Base-by-base conservation (phyloP, 306 rosid species). In the Fragaria vesca region DNA sequence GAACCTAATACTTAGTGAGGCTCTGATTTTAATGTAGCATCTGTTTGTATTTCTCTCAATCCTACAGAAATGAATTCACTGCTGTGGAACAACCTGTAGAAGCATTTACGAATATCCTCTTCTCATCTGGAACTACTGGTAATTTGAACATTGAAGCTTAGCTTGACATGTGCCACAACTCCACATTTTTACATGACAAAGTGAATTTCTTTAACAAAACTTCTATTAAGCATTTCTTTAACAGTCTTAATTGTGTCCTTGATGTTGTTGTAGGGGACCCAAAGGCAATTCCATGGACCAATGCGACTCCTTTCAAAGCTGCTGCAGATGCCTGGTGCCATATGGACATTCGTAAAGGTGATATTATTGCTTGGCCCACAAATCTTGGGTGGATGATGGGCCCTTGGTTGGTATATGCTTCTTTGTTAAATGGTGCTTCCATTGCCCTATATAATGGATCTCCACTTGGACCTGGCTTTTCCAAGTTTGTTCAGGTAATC, bases 321-420 rank as follows among this genome's bases (percentile, higher is more conserved):
- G 96, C 98, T 82, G 91, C 96, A 58, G 97, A 92, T 82, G 97
- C 97, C 78, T 95, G 97, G 98, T 92, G 95, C 85, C 93, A 95
- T 85, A 69, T 83, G 88, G 97, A 92, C 81, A 72, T 95, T 76
- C 93, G 75, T 71, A 88, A 76, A 88, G 97, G 97, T 61, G 98
- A 95, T 78, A 58, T 91, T 36, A 91, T 95, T 47, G 86, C 85
- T 79, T 95, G 97, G 98, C 98, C 98, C 69, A 95, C 97, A 78
- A 95, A 95, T 87, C 97, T 95, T 74, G 98, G 98, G 77, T 92
- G 98, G 98, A 95, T 95, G 98, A 95, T 95, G 98, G 97, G 98
- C 66, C 98, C 98, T 60, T 95, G 98, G 98, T 87, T 95, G 32
- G 89, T 95, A 73, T 95, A 91, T 84, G 98, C 97, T 62, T 91